Conservation (phyloP, 306 rosid genomes). For the Quercus parvula region DNA sequence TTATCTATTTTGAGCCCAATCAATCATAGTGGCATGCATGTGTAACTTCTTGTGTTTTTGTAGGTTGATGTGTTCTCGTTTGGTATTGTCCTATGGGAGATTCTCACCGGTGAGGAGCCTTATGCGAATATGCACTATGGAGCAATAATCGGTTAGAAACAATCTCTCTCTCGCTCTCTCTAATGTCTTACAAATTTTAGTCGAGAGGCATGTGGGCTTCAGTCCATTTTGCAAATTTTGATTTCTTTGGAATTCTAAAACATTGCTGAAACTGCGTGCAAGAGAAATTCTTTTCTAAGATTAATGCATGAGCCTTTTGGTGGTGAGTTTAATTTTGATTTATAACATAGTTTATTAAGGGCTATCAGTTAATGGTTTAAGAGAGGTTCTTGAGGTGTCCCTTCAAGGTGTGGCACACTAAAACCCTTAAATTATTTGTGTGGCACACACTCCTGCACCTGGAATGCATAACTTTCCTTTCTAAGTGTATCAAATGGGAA, state of each 20-base stretch:
- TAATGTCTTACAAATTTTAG: background rate
- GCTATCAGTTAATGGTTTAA: background rate
- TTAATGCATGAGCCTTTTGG: background rate
- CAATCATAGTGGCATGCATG: background rate
- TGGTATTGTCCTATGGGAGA: conserved; percentile 93
- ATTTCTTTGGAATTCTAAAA: background rate
- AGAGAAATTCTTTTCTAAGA: background rate
- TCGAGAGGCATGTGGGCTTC: background rate
- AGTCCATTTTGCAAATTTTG: background rate
- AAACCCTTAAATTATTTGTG: background rate
- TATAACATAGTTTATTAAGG: background rate
- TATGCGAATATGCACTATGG: conserved; percentile 93
- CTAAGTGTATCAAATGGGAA: background rate
- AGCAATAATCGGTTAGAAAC: conserved; percentile 71
- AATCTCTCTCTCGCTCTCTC: conserved; percentile 3
- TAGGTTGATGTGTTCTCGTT: conserved; percentile 94
- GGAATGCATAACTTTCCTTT: background rate
- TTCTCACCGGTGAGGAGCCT: conserved; percentile 90
- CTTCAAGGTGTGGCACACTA: background rate
- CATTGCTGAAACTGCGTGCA: background rate
- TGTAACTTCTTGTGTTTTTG: conserved; percentile 16
- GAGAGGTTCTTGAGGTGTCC: background rate
- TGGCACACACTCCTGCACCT: background rate
- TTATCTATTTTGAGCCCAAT: background rate
- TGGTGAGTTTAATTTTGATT: background rate